Conservation (phyloP, 108 stramenopile species). For the Fragilaria radians region DNA sequence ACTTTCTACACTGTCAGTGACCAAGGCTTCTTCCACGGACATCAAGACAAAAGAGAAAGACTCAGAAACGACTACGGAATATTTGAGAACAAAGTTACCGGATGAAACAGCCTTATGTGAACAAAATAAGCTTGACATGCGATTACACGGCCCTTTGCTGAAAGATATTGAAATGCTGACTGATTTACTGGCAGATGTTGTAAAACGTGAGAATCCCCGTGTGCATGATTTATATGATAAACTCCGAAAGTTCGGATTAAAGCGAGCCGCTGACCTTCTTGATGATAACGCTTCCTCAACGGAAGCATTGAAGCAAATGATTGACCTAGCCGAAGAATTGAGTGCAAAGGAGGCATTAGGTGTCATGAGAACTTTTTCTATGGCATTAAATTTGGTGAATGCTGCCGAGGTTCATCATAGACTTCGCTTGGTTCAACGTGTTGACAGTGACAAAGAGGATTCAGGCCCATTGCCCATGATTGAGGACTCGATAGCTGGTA, state of each 20-base stretch:
- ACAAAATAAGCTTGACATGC: too few relatives aligned
- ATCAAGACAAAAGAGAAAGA: too few relatives aligned
- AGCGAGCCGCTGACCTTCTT: conserved; percentile 45
- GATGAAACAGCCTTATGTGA: too few relatives aligned
- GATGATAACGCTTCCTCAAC: too few relatives aligned
- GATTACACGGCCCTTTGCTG: conserved; percentile 34
- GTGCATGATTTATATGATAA: conserved; percentile 59
- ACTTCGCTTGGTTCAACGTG: conserved; percentile 40
- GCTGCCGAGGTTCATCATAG: conserved; percentile 84
- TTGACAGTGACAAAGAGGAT: conserved; percentile 18
- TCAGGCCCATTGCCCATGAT: conserved; percentile 64
- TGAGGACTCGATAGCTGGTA: conserved; percentile 73
- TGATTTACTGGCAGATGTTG: conserved; percentile 60
- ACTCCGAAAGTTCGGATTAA: conserved; percentile 55
- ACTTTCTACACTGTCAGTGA: too few relatives aligned
- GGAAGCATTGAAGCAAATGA: conserved; percentile 52
- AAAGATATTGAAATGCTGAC: conserved; percentile 68
- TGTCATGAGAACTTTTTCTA: conserved; percentile 62
- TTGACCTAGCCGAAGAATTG: conserved; percentile 39
- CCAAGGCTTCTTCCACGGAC: too few relatives aligned
- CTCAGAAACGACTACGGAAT: too few relatives aligned
- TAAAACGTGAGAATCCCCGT: conserved; percentile 48
- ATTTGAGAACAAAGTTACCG: too few relatives aligned
- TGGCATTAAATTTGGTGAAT: conserved; percentile 75
- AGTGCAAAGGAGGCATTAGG: conserved; percentile 53